Conservation (phyloP, 192 early-diverging fungal species). For the Coemansia pectinata region DNA sequence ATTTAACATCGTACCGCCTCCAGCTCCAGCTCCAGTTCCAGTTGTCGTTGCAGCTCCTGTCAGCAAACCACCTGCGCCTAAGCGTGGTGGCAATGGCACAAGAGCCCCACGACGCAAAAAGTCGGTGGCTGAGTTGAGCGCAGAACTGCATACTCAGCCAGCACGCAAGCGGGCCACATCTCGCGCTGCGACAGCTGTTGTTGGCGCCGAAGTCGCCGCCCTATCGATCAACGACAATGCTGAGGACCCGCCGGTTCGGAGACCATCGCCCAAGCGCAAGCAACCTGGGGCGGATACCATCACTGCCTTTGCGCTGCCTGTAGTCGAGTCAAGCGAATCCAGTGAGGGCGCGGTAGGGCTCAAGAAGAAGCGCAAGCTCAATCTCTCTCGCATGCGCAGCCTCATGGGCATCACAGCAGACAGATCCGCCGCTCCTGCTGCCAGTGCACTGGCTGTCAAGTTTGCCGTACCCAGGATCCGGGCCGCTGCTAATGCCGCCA, state of each 20-base stretch:
- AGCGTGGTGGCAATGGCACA: slow-evolving; percentile 4
- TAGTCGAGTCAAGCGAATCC: not conserved
- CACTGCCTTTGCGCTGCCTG: not conserved
- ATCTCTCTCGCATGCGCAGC: slow-evolving; percentile 48
- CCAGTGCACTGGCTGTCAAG: slow-evolving; percentile 36
- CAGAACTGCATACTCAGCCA: slow-evolving; percentile 38
- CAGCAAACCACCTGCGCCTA: not conserved
- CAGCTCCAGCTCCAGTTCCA: slow-evolving; percentile 12
- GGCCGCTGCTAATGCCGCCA: slow-evolving; percentile 5
- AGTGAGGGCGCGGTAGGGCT: slow-evolving; percentile 15
- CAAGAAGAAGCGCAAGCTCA: slow-evolving; percentile 55
- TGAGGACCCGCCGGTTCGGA: not conserved
- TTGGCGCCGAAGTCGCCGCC: not conserved
- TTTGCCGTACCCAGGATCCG: slow-evolving; percentile 47
- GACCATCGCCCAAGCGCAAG: slow-evolving; percentile 43
- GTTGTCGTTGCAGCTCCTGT: slow-evolving; percentile 3
- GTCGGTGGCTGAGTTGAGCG: slow-evolving; percentile 31
- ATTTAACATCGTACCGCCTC: slow-evolving; percentile 28
- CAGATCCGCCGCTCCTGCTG: slow-evolving; percentile 6
- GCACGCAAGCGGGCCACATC: slow-evolving; percentile 26
- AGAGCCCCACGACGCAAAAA: slow-evolving; percentile 17
- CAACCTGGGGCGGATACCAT: not conserved
- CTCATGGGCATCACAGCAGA: slow-evolving; percentile 33
- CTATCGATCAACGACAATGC: not conserved
- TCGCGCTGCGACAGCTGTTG: not conserved